These are phyloP conservation scores for Warburgia ugandensis DNA, from an alignment of 164 flowering plant species.

Conservation along the genomic window DNA sequence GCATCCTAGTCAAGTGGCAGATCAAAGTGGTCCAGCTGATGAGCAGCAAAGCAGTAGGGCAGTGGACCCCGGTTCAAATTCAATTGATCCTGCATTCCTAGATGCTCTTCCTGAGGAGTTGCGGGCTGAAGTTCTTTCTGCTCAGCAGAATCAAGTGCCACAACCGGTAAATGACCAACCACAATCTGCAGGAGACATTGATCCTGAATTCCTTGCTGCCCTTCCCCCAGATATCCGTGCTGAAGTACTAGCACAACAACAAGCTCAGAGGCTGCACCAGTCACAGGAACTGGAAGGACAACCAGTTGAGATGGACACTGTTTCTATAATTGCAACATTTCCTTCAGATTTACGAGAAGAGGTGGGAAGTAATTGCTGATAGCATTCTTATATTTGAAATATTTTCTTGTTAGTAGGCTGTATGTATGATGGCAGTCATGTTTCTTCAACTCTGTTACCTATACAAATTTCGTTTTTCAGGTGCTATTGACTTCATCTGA, in stretches of 20 bases:
- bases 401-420: not conserved
- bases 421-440: too few relatives aligned
- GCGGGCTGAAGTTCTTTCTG: constrained; percentile 90
- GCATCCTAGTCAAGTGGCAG: constrained; percentile 60
- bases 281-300: constrained; percentile 95
- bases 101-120: constrained; percentile 98
- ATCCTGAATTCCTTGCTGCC: constrained; percentile 98
- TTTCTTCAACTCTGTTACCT: not conserved
- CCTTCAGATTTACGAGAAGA: constrained; percentile 95
- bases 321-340: constrained; percentile 95
- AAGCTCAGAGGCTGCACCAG: constrained; percentile 86
- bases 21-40: constrained; percentile 42
- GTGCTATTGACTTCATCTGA: constrained; percentile 96
- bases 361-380: constrained; percentile 34
- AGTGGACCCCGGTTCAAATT: constrained; percentile 51
- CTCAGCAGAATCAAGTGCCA: constrained; percentile 76
- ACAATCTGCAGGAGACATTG: constrained; percentile 73
- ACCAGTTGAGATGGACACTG: constrained; percentile 99
- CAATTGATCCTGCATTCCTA: constrained; percentile 92
- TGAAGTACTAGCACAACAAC: constrained; percentile 95
- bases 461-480: constrained; percentile 22
- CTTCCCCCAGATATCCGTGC: constrained; percentile 96
- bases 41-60: constrained; percentile 55
- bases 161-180: constrained; percentile 66
- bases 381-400: not conserved